Evolutionary conservation across 495 filamentous ascomycete species (phyloP), one percentile per base, ranked within the genome.

Genomic region (Penicillium dipodomyicola): DNA sequence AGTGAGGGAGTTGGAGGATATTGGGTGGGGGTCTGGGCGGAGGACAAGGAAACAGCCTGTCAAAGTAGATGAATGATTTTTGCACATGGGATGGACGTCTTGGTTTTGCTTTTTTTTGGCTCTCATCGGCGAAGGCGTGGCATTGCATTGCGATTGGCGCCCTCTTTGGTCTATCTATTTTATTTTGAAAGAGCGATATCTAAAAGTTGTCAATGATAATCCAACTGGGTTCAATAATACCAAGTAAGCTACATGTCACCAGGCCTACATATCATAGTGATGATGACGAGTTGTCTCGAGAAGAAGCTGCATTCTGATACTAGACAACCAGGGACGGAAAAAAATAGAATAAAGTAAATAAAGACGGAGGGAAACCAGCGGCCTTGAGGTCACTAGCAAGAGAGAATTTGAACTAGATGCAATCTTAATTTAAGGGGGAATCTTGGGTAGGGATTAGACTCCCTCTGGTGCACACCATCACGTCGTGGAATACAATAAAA

Each of bases 41-140:
- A 70, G 77, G 51, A 80, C 77, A 22, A 73, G 77, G 54, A 68
- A 70, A 33, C 59, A 67, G 15, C 65, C 67, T 22, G 49, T 52
- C 22, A 70, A 69, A 46, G 32, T 48, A 33, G 50, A 69, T 52
- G 65, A 65, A 37, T 58, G 49, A 59, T 57, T 27, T 40, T 48
- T 62, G 48, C 44, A 43, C 11, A 37, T 59, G 23, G 20, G 25
- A 20, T 44, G 37, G 15, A 29, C 23, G 15, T 37, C 20, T 19
- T 48, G 4, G 17, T 52, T 58, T 47, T 20, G 17, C 3, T 50
- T 40, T 55, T 37, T 49, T n/a, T 40, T 23, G 1, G 23, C 8
- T 15, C 51, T 57, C 47, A 42, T 45, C 14, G 29, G 35, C 23
- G 40, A 50, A 52, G 23, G 22, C 44, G 47, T 57, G 56, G 54